Base-by-base conservation (phyloP, 202 grass and related monocot species). In the Alloteropsis angusta region DNA sequence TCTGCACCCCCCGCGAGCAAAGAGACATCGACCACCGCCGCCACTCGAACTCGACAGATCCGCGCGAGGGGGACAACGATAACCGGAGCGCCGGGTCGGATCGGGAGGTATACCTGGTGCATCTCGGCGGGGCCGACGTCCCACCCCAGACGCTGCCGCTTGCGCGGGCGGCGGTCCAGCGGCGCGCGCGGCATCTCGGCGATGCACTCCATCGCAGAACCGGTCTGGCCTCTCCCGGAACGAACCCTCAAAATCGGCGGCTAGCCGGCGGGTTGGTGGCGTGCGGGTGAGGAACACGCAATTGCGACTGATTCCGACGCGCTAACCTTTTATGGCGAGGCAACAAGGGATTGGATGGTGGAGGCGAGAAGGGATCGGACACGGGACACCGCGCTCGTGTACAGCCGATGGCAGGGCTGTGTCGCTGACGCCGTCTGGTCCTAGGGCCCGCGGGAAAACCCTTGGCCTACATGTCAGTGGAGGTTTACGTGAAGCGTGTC, bases 121-220 rank as follows among this genome's bases (percentile, higher is more conserved):
- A 86, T 86, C 38, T 92, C 86, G 48, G 93, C 84, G 44, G 93
- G 95, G 46, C 87, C 88, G 71, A 94, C 89, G 84, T 95, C 95
- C 95, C 95, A 98, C 0, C 92, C 95, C 8, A 98, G 88, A 74
- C 92, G 88, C 83, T 84, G 87, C 2, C 92, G 87, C 87, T 98
- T 98, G 80, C 95, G 79, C 46, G 87, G 95, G 25, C 92, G 91
- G 69, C 89, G 85, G 87, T 98, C 92, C 21, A 94, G 80, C 77
- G 74, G 66, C 35, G 77, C 72, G 49, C 65, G 85, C 44, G 89
- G 95, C 82, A 98, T 80, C 82, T 98, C 91, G 35, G 85, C 93
- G n/a, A 97, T 71, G 69, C 91, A 90, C 85, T 97, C 95, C 87
- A 98, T 86, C 55, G 23, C 82, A 19, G 17, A 42, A 69, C 68